Conservation (phyloP, 1,284 basidiomycete species). For the Macrocystidia cucumis region DNA sequence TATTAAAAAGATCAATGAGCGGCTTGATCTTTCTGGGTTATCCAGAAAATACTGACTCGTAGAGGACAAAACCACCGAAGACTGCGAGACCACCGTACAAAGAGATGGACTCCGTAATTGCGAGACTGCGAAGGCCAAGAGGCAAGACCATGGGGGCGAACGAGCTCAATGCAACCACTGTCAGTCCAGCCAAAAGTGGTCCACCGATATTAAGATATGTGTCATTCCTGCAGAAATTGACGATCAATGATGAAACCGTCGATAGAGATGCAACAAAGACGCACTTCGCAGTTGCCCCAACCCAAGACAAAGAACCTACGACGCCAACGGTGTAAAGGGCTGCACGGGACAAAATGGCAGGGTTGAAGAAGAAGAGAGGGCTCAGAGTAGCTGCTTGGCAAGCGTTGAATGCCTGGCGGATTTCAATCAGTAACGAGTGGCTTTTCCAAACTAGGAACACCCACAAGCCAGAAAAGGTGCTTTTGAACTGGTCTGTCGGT, state of each 20-base stretch:
- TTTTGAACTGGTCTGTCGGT: conserved; percentile 69
- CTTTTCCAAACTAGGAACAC: conserved; percentile 13
- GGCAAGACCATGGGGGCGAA: conserved; percentile 86
- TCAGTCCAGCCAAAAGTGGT: conserved; percentile 78
- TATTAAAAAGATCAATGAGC: conserved; percentile 16
- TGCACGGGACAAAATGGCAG: conserved; percentile 83
- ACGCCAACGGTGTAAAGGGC: conserved; percentile 86
- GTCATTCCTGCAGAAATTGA: conserved; percentile 50
- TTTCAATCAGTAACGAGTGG: conserved; percentile 2
- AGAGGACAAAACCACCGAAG: conserved; percentile 83
- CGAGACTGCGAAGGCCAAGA: conserved; percentile 70
- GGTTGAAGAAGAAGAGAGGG: conserved; percentile 81
- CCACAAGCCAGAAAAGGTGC: conserved; percentile 70
- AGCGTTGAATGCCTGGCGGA: conserved; percentile 69
- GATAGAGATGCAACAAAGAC: conserved; percentile 14
- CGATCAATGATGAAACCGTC: too few species aligned
- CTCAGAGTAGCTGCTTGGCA: conserved; percentile 82
- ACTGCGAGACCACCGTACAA: conserved; percentile 85
- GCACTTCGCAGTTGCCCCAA: conserved; percentile 83
- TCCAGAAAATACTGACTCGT: conserved; percentile 47
- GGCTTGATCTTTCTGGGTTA: background rate
- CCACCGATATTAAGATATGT: conserved; percentile 84
- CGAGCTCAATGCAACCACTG: conserved; percentile 80
- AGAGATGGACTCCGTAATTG: conserved; percentile 72
- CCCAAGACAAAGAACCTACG: conserved; percentile 78